Evolutionary conservation across 805 yeast genomes (phyloP).

Genomic region (Starmerella floris): DNA sequence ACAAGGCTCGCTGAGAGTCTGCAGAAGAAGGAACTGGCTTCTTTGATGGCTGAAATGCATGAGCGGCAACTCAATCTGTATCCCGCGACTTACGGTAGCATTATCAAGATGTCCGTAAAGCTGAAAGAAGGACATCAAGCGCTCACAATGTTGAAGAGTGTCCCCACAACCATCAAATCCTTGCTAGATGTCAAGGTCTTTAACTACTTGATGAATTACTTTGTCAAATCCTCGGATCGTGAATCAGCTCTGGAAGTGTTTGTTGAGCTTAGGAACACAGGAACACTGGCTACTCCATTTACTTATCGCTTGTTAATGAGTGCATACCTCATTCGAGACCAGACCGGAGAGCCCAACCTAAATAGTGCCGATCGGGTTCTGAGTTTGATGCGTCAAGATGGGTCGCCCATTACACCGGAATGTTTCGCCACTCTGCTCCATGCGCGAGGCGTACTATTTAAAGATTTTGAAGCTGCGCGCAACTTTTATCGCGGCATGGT

Average conservation of each 20-base stretch:
- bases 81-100: constrained; percentile 8
- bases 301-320: constrained; percentile 33
- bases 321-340: constrained; percentile 25
- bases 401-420: constrained; percentile 23
- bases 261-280: constrained; percentile 22
- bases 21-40: background rate
- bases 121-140: constrained; percentile 8
- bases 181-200: constrained; percentile 23
- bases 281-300: constrained; percentile 27
- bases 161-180: constrained; percentile 2
- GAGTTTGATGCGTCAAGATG: constrained; percentile 24
- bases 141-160: constrained; percentile 4
- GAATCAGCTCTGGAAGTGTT: constrained; percentile 26
- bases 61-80: background rate
- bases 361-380: constrained; percentile 29
- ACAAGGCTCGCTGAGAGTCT: constrained; percentile 3
- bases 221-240: constrained; percentile 26
- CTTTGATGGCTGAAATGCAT: constrained; percentile 6
- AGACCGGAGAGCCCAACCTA: constrained; percentile 20
- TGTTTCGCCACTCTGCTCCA: constrained; percentile 30
- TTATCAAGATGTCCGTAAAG: constrained; percentile 10
- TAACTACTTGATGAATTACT: constrained; percentile 31
- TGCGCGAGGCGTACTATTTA: constrained; percentile 30
- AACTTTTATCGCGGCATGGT: constrained; percentile 26
- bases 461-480: constrained; percentile 27